phyloP scores from a whole-genome alignment of 176 grass and related monocot species.

The Avena sativa region DNA sequence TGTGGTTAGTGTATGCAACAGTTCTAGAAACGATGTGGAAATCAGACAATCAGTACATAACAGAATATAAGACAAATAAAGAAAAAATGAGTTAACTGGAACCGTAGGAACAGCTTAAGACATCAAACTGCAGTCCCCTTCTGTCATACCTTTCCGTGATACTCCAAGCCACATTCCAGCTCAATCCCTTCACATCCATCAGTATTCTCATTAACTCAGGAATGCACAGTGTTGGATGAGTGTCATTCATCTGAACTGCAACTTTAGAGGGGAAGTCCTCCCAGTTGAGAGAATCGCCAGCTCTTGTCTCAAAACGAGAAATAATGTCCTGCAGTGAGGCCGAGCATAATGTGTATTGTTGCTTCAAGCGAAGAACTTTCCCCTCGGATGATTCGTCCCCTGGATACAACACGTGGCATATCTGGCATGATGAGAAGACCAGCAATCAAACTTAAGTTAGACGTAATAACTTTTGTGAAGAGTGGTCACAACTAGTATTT shows the following conservation, averaged over 20 bases:
- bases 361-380: slow-evolving; percentile 93
- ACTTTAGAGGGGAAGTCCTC: slow-evolving; percentile 94
- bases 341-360: slow-evolving; percentile 96
- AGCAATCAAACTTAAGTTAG: slow-evolving; percentile 35
- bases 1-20: slow-evolving; percentile 97
- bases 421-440: slow-evolving; percentile 55
- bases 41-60: slow-evolving; percentile 37
- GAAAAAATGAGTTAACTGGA: slow-evolving; percentile 8
- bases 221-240: slow-evolving; percentile 98
- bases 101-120: slow-evolving; percentile 15
- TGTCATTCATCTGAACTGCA: slow-evolving; percentile 99
- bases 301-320: slow-evolving; percentile 82
- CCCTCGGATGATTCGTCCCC: slow-evolving; percentile 94
- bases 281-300: slow-evolving; percentile 85
- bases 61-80: slow-evolving; percentile 35
- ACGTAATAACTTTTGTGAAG: neutral
- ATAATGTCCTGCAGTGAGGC: slow-evolving; percentile 98
- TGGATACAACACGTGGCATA: slow-evolving; percentile 91
- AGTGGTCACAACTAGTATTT: neutral
- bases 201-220: slow-evolving; percentile 98
- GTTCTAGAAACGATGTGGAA: slow-evolving; percentile 59
- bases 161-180: slow-evolving; percentile 83
- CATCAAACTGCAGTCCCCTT: slow-evolving; percentile 27
- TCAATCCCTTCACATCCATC: slow-evolving; percentile 91
- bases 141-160: slow-evolving; percentile 86